Base-by-base conservation (phyloP, 2,329 filamentous ascomycete genomes). In the Ophiostoma sp. region DNA sequence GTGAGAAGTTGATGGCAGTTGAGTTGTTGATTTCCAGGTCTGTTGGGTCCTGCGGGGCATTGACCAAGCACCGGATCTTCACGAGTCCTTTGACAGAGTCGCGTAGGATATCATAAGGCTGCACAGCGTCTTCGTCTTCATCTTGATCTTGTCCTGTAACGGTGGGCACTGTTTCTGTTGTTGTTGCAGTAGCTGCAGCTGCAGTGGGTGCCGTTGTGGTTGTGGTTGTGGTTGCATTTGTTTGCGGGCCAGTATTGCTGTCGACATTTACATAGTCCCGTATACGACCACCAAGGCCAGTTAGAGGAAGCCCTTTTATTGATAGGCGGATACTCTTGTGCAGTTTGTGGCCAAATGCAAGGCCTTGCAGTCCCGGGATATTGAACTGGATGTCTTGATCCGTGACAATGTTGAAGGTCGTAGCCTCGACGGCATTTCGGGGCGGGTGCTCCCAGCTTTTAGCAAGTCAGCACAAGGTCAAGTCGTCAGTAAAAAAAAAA, bases 321-420 rank as follows among this genome's bases (percentile, higher is more conserved):
- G 41, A 67, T 1, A 68, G 23, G 6, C 33, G 27, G n/a, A 71
- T 62, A 11, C 54, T 31, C 4, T 70, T 41, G 13, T 68, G 68
- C 10, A 71, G 31, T 8, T 23, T 41, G n/a, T 65, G 65, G 15
- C 71, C 71, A 5, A 72, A 60, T 1, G 71, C 71, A 4, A 72
- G 20, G 27, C 71, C 71, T 57, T 71, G 71, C 27, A 71, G 27
- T 17, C 69, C 69, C 3, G 54, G 70, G 11, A 67, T 52, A n/a
- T 68, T 68, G 66, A 68, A 71, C 7, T 35, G 39, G 39, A 71
- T 62, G 27, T 27, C 39, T 27, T 60, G 17, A 15, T 67, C 48
- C 11, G 3, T 13, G 33, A 69, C 23, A 20, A 62, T 36, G n/a
- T 52, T 23, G 36, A 33, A 8, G 5, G n/a, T 36, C 5, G 35